Base-by-base conservation (phyloP, 371 early-diverging fungal species). In the Dinochytrium kinnereticum region DNA sequence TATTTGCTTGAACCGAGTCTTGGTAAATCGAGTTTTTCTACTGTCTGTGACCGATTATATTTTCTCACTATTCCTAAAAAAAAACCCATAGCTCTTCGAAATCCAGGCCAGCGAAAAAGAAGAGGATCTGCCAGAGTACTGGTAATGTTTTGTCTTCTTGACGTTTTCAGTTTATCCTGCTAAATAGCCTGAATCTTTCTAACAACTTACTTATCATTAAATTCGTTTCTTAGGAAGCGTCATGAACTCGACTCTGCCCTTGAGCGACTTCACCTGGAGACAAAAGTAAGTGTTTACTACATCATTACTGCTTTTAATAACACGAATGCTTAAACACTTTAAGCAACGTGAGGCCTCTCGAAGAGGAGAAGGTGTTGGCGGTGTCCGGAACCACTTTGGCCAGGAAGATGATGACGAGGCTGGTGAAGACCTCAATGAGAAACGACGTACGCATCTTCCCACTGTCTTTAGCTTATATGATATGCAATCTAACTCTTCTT, bases 41-140 rank as follows among this genome's bases (percentile, higher is more conserved):
- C 44, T n/a, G n/a, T n/a, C n/a, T n/a, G n/a, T 70, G 50, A 17
- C 1, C 7, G 31, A 5, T 13, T 2, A 26, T n/a, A 26, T 75
- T 36, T 21, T 40, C 49, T 39, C 7, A 15, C 17, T 28, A 51
- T 30, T 59, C 36, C 3, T 10, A 30, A 38, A 28, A 1, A 3
- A 19, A 68, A 31, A 30, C 13, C 3, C n/a, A n/a, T 51, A 82
- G 82, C 64, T 76, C 3, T 85, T 85, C 68, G 79, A 64, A n/a
- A 69, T 81, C 51, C 79, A 83, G 64, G 76, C 81, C 1, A 69
- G 75, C 40, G 74, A 68, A 44, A 82, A 84, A 66, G 86, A 86
- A 53, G 82, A 81, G 31, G 86, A 84, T 0, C 66, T 86, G 38
- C 86, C 84, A n/a, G 69, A 70, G 28, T 78, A 81, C 49, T 82